phyloP scores from a whole-genome alignment of 192 early-diverging fungal species.

The Podila verticillata region DNA sequence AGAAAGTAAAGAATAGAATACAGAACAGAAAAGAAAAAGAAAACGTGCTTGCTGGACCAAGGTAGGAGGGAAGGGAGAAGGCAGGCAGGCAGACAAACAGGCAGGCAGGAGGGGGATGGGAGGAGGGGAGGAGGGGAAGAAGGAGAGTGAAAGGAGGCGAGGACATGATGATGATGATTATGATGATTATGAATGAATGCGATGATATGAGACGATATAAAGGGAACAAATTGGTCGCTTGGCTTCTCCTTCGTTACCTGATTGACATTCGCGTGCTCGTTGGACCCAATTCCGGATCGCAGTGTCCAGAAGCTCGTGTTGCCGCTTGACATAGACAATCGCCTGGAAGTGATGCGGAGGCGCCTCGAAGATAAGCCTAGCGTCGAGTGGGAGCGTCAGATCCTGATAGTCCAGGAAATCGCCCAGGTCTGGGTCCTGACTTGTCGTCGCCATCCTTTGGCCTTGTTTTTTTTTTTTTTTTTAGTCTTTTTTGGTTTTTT shows the following conservation, averaged over 20 bases:
- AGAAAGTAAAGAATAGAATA: background rate
- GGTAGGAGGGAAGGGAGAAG: background rate
- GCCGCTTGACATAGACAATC: constrained; percentile 42
- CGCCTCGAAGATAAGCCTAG: constrained; percentile 44
- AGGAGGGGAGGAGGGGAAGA: background rate
- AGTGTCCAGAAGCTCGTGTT: constrained; percentile 38
- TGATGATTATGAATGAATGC: too few relatives aligned
- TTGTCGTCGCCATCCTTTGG: background rate
- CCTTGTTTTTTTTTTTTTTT: background rate
- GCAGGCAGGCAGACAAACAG: background rate
- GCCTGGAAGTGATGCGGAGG: constrained; percentile 33
- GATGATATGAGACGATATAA: background rate
- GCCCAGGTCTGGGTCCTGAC: background rate
- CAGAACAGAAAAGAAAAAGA: background rate
- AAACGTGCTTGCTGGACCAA: too few relatives aligned
- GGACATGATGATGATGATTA: too few relatives aligned
- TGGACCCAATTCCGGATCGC: constrained; percentile 38
- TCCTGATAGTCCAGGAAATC: constrained; percentile 41
- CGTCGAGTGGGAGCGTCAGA: constrained; percentile 35
- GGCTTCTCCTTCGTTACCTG: constrained; percentile 18
- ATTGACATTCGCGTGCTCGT: constrained; percentile 22
- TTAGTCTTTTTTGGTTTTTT: background rate
- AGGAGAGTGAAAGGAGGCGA: background rate
- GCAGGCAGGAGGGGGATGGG: background rate
- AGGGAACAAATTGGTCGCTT: background rate